These are phyloP conservation scores for Magnusiomyces starmeri DNA, from an alignment of 1,139 yeast species.

Conservation along the genomic window DNA sequence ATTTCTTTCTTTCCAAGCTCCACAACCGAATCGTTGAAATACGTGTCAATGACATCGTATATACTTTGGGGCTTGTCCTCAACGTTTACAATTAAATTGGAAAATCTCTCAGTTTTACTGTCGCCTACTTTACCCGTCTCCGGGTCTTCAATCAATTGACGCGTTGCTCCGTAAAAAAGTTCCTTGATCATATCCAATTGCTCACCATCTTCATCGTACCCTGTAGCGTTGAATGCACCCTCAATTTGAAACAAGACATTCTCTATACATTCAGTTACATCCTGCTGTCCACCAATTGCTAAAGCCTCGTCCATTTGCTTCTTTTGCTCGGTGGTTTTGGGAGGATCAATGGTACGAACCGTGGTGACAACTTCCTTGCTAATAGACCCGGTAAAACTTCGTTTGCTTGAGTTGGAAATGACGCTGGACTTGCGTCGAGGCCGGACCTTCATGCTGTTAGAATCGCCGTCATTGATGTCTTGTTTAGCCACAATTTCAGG, in stretches of 20 bases:
- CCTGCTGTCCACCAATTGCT: conserved; percentile 80
- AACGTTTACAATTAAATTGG: conserved; percentile 74
- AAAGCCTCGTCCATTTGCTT: conserved; percentile 10
- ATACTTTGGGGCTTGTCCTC: conserved; percentile 83
- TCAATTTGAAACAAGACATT: conserved; percentile 90
- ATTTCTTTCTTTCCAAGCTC: conserved; percentile 7
- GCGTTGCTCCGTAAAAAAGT: conserved; percentile 69
- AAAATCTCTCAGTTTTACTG: conserved; percentile 61
- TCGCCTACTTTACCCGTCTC: conserved; percentile 1
- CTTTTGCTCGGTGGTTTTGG: neutral
- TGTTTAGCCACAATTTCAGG: neutral
- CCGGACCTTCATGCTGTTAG: too few relatives aligned
- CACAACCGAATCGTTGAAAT: conserved; percentile 37
- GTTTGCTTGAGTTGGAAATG: too few relatives aligned
- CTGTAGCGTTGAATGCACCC: conserved; percentile 70
- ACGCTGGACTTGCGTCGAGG: too few relatives aligned
- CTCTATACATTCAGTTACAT: conserved; percentile 94
- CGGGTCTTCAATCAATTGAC: conserved; percentile 41
- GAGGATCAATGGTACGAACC: neutral
- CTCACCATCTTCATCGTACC: conserved; percentile 65
- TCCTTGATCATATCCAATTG: conserved; percentile 73
- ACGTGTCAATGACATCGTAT: conserved; percentile 83
- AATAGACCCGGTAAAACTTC: too few relatives aligned
- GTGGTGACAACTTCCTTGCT: neutral
- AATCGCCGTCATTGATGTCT: neutral